Evolutionary conservation across 2,329 filamentous ascomycete species (phyloP), one percentile per base, ranked within the genome.

Genomic region (Talaromyces sp.): DNA sequence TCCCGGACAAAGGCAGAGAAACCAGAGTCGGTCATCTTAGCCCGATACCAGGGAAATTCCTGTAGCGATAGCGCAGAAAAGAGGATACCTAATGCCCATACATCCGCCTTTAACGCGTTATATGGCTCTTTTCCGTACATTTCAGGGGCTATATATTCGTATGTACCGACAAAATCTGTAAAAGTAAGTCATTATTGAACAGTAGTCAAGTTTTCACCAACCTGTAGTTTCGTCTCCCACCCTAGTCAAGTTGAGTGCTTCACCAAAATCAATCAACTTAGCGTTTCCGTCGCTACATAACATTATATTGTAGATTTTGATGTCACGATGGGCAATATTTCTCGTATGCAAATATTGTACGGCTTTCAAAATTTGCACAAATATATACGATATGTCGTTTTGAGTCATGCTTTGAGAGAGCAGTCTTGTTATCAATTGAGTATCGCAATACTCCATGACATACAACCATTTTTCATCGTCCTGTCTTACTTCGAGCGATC

Each of bases 221-320:
- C 17, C 28, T 36, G 17, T 33, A 9, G 15, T 32, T 13, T 10
- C 15, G 3, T 33, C n/a, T 32, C 28, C 52, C 30, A 25, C 32
- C 28, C 30, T 2, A 55, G 28, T 55, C 32, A 33, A 17, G 9
- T 19, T 32, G 17, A 30, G 36, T 55, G 52, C 30, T 55, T 55
- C 52, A 28, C 52, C 52, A 32, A 55, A 55, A 55, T 55, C 52
- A 36, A 55, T 55, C 27, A 55, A 10, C 52, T 54, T 54, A 7
- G 52, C 28, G 17, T 30, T n/a, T 17, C 52, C 52, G 3, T 33
- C 52, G 32, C 52, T 55, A 33, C 30, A 55, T 32, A 55, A 2
- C 19, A 36, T 19, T 19, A 55, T 19, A 55, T 55, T 55, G 7
- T 36, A 28, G 17, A 55, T 54, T 32, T 54, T 54, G 28, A 54